Base-by-base conservation (phyloP, 2,329 filamentous ascomycete genomes). In the Bipolaris zeicola region DNA sequence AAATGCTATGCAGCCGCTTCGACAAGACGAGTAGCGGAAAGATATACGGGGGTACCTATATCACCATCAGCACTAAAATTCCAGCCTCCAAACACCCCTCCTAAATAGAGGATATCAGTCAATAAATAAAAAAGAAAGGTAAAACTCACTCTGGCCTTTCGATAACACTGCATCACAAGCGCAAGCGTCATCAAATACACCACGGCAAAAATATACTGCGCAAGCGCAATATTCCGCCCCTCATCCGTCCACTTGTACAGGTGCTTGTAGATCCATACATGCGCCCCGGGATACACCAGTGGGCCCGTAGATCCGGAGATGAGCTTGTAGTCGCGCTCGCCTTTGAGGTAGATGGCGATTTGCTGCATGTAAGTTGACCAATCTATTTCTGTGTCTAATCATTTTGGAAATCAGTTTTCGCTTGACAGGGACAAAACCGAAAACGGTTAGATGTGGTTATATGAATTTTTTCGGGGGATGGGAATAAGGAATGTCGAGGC, bases 351-450 rank as follows among this genome's bases (percentile, higher is more conserved):
- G 66, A 93, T 87, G 38, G 84, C 79, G 42, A 98, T 83, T 71
- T 99, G 95, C 74, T 97, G 85, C 93, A 99, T 98, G 77, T 99
- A 99, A 0, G 95, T 92, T 57, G 84, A 85, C 94, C 94, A 99
- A 78, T 99, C 95, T 71, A 99, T 99, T 77, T 99, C 95, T 41
- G 95, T 99, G 75, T 99, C 95, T 91, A 65, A 11, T 1, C 28
- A 18, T 41, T 20, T 8, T 13, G 6, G 1, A 16, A 16, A 16
- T n/a, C 2, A 6, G 2, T 28, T 41, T 44, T 13, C 13, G 33
- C 33, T 50, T 16, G 16, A 16, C 16, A 16, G 16, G 16, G 16
- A 16, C 16, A 16, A 16, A 16, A 16, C 16, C 16, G 16, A 16
- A 16, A 16, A 16, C 16, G 16, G 16, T 16, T 16, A 16, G 16